Evolutionary conservation across 2,329 filamentous ascomycete species (phyloP), one percentile per base, ranked within the genome.

Genomic region (Fusarium buharicum): DNA sequence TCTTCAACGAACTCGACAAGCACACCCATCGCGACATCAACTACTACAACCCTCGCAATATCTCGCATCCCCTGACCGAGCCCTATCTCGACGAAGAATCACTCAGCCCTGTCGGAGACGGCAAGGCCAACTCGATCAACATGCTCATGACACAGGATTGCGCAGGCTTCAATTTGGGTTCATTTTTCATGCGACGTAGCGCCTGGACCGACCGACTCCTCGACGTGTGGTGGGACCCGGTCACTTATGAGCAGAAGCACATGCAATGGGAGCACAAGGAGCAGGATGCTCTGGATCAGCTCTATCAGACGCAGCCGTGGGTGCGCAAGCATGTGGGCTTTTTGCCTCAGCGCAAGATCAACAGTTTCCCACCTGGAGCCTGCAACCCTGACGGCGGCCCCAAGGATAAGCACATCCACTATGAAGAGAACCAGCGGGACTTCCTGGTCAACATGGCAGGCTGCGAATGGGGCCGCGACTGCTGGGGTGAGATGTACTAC

Each of bases 181-280:
- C 93, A 14, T 99, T 99, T 82, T 95, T 99, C 75, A 80, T 97
- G 39, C 87, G 88, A 45, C 88, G 95, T 59, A 92, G 91, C 70
- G 82, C 87, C 22, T 99, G 93, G 92, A 92, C 93, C 0, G 94
- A 98, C 71, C 89, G 92, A 5, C 80, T 99, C 16, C 85, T 99
- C 31, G 95, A 99, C 72, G 85, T 97, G 48, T 99, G 95, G 95
- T 99, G 95, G 95, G 95, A 99, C 72, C 95, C 95, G 0, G 93
- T 98, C 27, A 87, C 90, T 54, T 99, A 99, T 76, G 95, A 99
- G 78, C 95, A 99, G 78, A 96, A 93, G 74, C 95, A 99, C 76
- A 97, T 97, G 93, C 86, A 95, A 62, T 99, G 95, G 95, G 93
- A 95, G 72, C 95, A 99, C 81, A 98, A 98, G 75, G 95, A 99